Conservation (phyloP, 371 early-diverging fungal genomes). For the Syncephalastrum sp. region DNA sequence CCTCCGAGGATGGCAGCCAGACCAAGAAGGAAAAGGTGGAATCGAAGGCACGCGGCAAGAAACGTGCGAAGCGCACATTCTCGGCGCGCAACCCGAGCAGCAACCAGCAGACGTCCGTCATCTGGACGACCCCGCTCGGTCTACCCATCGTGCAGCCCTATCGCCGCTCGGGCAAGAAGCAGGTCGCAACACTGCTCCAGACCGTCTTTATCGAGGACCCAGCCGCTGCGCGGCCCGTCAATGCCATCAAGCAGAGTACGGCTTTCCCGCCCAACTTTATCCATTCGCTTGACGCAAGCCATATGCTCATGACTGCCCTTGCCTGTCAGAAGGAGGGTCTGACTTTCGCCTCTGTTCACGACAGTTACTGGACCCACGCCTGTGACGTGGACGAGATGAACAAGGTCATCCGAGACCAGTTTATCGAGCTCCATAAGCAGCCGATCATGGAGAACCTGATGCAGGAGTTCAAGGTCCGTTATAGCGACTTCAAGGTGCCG, state of each 20-base stretch:
- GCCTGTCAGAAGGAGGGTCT: conserved; percentile 79
- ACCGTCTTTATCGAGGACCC: conserved; percentile 75
- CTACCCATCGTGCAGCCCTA: conserved; percentile 97
- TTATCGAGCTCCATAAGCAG: conserved; percentile 82
- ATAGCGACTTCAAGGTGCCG: conserved; percentile 71
- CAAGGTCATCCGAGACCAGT: conserved; percentile 84
- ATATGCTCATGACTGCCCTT: conserved; percentile 95
- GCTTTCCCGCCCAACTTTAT: conserved; percentile 99
- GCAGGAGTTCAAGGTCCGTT: conserved; percentile 84
- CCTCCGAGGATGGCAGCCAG: conserved; percentile 1
- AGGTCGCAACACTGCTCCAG: conserved; percentile 78
- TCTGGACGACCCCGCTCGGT: conserved; percentile 97
- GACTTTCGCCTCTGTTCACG: conserved; percentile 95
- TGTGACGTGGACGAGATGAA: conserved; percentile 89
- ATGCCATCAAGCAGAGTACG: conserved; percentile 87
- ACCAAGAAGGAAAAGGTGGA: conserved; percentile 9
- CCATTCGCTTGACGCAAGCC: conserved; percentile 96
- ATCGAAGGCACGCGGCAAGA: conserved; percentile 8
- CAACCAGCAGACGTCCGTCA: conserved; percentile 83
- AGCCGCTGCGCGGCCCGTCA: conserved; percentile 76
- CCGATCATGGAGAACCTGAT: conserved; percentile 85
- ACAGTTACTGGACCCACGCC: conserved; percentile 98
- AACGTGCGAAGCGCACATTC: conserved; percentile 30
- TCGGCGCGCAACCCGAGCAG: conserved; percentile 46
- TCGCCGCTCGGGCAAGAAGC: conserved; percentile 67